phyloP scores from a whole-genome alignment of 2,329 filamentous ascomycete genomes.

The Drechslera avenae region DNA sequence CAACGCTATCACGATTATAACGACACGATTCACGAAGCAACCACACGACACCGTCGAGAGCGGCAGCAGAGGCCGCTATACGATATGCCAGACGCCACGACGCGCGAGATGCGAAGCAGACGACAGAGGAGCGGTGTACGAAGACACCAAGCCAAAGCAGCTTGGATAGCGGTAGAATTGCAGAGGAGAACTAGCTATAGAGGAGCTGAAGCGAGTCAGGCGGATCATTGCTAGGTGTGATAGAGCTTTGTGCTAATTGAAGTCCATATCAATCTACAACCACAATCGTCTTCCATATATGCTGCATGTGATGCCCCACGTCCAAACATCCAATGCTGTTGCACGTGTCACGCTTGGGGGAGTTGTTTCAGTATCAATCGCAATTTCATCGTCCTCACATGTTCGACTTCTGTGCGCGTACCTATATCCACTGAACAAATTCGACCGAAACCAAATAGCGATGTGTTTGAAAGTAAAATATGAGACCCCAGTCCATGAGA shows the following conservation, averaged over 20 bases:
- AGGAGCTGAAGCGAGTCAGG: not conserved
- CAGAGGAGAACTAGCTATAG: not conserved
- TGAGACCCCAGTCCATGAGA: slow-evolving; percentile 12
- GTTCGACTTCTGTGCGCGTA: not conserved
- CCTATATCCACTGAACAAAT: slow-evolving; percentile 1
- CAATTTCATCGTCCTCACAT: slow-evolving; percentile 1
- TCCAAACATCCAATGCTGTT: not conserved
- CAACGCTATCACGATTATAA: not conserved
- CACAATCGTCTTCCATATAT: not conserved
- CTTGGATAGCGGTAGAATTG: too few relatives aligned
- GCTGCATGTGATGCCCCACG: not conserved
- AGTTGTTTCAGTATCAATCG: not conserved
- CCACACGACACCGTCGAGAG: not conserved
- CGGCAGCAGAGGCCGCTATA: not conserved
- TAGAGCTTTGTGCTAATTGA: not conserved
- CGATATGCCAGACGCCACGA: not conserved
- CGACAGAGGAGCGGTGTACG: not conserved
- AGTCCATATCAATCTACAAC: not conserved
- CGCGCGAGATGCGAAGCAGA: too few relatives aligned
- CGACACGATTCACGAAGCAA: not conserved
- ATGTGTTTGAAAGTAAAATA: slow-evolving; percentile 15
- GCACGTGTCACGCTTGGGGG: not conserved
- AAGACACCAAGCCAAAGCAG: not conserved
- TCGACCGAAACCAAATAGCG: slow-evolving; percentile 10
- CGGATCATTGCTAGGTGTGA: not conserved